Percentiles rank a stretch among this genome's conserved stretches.
These are phyloP conservation scores for Irpex rosettiformis DNA, from an alignment of 1,284 basidiomycete genomes.

Conservation along the genomic window DNA sequence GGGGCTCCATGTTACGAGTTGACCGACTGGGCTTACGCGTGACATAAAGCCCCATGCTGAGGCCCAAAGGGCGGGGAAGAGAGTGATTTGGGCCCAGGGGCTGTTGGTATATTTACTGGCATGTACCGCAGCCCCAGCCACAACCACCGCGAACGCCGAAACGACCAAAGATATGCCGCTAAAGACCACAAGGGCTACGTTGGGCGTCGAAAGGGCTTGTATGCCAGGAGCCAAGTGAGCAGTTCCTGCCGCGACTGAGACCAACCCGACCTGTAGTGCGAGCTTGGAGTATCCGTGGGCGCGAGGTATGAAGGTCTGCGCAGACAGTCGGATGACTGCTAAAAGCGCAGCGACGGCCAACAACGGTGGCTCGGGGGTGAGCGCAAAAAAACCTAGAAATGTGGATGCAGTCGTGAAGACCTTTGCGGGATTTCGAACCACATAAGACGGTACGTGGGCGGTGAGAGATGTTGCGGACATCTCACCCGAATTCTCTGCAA, in stretches of 20 bases:
- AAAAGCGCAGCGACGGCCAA: slow-evolving; percentile 47
- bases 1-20: slow-evolving; percentile 68
- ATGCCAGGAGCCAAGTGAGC: slow-evolving; percentile 47
- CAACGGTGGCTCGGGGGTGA: slow-evolving; percentile 48
- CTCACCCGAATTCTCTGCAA: neutral
- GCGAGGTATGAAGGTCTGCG: slow-evolving; percentile 39
- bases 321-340: slow-evolving; percentile 46
- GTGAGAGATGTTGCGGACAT: neutral
- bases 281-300: slow-evolving; percentile 28
- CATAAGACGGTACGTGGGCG: slow-evolving; percentile 17
- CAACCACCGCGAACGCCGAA: slow-evolving; percentile 40
- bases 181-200: slow-evolving; percentile 45
- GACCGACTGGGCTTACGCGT: slow-evolving; percentile 58
- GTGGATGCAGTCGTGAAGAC: slow-evolving; percentile 37
- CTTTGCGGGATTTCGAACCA: slow-evolving; percentile 33
- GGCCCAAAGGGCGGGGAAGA: slow-evolving; percentile 72
- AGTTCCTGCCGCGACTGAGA: slow-evolving; percentile 45
- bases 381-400: slow-evolving; percentile 39
- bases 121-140: slow-evolving; percentile 37
- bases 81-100: slow-evolving; percentile 41
- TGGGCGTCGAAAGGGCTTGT: slow-evolving; percentile 52
- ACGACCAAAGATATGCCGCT: slow-evolving; percentile 37
- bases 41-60: slow-evolving; percentile 52
- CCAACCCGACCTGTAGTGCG: slow-evolving; percentile 34
- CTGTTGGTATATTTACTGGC: slow-evolving; percentile 26